Percentiles rank a stretch among this genome's conserved stretches.
phyloP scores from a whole-genome alignment of 2,329 filamentous ascomycete species.

The Fusarium tricinctum region DNA sequence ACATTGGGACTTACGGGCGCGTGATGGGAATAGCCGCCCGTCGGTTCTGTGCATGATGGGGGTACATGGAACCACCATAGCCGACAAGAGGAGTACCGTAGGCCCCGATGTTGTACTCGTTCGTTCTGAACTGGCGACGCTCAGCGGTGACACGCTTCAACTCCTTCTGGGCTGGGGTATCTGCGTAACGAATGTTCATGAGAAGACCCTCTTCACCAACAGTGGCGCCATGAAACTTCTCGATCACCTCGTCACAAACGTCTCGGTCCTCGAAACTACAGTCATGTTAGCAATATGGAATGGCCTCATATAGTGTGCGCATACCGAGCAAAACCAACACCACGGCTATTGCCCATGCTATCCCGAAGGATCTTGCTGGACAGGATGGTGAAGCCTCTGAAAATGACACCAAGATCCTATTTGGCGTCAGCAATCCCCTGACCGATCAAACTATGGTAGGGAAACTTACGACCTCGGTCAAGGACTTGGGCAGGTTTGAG shows the following conservation, averaged over 20 bases:
- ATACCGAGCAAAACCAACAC: slow-evolving; percentile 96
- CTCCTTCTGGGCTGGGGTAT: slow-evolving; percentile 96
- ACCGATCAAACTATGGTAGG: neutral
- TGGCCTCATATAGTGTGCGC: slow-evolving; percentile 44
- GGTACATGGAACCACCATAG: slow-evolving; percentile 59
- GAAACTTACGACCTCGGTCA: slow-evolving; percentile 85
- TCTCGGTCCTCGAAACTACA: slow-evolving; percentile 88
- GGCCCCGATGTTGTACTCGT: slow-evolving; percentile 88
- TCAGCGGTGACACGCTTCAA: slow-evolving; percentile 96
- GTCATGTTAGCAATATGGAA: slow-evolving; percentile 8
- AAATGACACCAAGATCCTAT: slow-evolving; percentile 83
- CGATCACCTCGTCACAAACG: slow-evolving; percentile 90
- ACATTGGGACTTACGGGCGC: slow-evolving; percentile 50
- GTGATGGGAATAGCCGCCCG: slow-evolving; percentile 48
- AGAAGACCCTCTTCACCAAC: slow-evolving; percentile 84
- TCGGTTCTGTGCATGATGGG: slow-evolving; percentile 56
- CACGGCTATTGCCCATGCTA: slow-evolving; percentile 90
- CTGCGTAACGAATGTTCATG: slow-evolving; percentile 95
- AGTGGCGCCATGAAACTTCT: slow-evolving; percentile 83
- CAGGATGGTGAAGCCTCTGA: slow-evolving; percentile 83
- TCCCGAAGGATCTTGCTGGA: slow-evolving; percentile 97
- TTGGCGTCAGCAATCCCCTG: slow-evolving; percentile 23
- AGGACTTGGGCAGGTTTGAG: slow-evolving; percentile 91
- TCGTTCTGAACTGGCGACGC: slow-evolving; percentile 93
- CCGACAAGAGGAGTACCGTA: slow-evolving; percentile 75